Base-by-base conservation (phyloP, 768 basidiomycete species). In the Panaeolus cyanescens region DNA sequence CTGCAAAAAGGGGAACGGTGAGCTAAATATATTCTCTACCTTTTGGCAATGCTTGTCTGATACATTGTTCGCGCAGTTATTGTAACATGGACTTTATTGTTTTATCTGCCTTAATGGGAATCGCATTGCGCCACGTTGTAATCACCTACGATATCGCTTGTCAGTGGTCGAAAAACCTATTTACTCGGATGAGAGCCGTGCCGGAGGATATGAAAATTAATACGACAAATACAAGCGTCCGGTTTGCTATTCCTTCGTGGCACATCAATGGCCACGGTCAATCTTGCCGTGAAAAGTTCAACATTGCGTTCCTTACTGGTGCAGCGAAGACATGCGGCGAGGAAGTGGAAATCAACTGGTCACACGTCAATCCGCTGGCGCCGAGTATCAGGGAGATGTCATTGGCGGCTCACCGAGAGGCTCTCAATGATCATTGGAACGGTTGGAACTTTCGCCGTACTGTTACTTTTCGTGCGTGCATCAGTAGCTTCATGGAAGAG, bases 341-440 rank as follows among this genome's bases (percentile, higher is more conserved):
- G 50, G 75, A 67, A 1, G 67, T 77, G 0, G 81, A 83, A 45
- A 63, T 64, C 0, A 65, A 58, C 0, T 83, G 81, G 81, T 59
- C 76, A 0, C 64, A 64, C 6, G 65, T 72, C 8, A 79, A 80
- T 59, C 60, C 68, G 0, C 63, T 70, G 0, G 74, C 72, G 0
- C 58, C 68, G 0, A 77, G 75, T 61, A 73, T 73, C 2, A 62
- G 68, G 2, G 77, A 78, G 45, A 80, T 79, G 77, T 75, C 70
- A 0, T 71, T 73, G 0, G 76, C 73, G 0, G 63, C 69, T 1
- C 63, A 73, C 0, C 63, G 67, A 9, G 77, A 79, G 13, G 71
- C 74, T 0, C 45, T 82, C 7, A 74, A 82, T 56, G 75, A 80
- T 19, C 72, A 75, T 3, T 76, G 72, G 63, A 65, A 61, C 34